Evolutionary conservation across 1,284 basidiomycete genomes (phyloP), one percentile per base, ranked within the genome.

Genomic region (Pholiota adiposa): DNA sequence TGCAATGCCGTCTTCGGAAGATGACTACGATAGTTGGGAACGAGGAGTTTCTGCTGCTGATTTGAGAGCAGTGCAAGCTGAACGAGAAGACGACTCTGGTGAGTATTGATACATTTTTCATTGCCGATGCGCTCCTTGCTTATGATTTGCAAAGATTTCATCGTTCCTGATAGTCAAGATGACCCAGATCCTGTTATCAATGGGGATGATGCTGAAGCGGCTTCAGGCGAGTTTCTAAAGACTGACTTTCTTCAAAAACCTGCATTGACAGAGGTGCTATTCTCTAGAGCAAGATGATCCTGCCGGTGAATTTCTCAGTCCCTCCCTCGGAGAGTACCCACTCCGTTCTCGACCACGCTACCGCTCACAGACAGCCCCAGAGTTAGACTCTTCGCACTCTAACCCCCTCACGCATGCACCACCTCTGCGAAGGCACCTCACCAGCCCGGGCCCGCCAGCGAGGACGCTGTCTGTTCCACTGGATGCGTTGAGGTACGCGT

Each of bases 11-110:
- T 51, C 54, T 14, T 59, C 57, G 27, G 60, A 49, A 23, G 40
- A 57, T 29, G 64, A 70, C 50, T 69, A 67, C 27, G 66, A 65
- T 56, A 62, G 34, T 11, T 68, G 68, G 66, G 70, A 70, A 44
- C 56, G 55, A 38, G 54, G 56, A 2, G 50, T 67, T 3, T 57
- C 64, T 44, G 53, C 51, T 6, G 60, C 62, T 27, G 55, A 65
- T 8, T 25, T 66, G 40, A 58, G 36, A 34, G 33, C 56, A 23
- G 59, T 59, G 36, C 56, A 50, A 36, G 52, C 25, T 12, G 56
- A 57, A 21, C 53, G 36, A 49, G 41, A 58, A 3, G 43, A 50
- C 19, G 21, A 50, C 44, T 40, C 58, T 34, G 60, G 61, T 63
- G 27, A 48, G 55, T 1, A 27, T n/a, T n/a, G n/a, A n/a, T n/a